Evolutionary conservation across 1,284 basidiomycete genomes (phyloP).

Genomic region (Laetiporus sulphureus): DNA sequence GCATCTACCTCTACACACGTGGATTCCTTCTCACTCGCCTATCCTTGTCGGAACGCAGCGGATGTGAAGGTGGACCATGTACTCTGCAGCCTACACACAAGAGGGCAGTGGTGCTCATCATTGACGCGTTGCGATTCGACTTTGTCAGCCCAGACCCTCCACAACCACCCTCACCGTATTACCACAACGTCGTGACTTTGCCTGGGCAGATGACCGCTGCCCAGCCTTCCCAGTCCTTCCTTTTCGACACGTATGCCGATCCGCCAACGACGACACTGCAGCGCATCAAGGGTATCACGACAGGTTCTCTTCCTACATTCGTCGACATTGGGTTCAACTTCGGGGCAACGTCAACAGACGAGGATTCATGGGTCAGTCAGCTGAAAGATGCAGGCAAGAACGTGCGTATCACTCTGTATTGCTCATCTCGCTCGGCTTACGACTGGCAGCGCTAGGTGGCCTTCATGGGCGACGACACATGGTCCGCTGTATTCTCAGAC

Average conservation of each 20-base stretch:
- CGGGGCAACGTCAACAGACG: constrained; percentile 76
- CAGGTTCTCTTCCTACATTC: constrained; percentile 94
- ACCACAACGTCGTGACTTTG: constrained; percentile 80
- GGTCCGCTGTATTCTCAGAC: constrained; percentile 84
- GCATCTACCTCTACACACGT: constrained; percentile 76
- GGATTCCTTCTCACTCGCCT: constrained; percentile 86
- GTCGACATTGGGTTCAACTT: constrained; percentile 93
- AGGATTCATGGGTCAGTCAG: constrained; percentile 81
- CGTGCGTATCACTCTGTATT: constrained; percentile 33
- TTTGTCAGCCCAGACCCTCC: constrained; percentile 78
- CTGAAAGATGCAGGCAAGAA: constrained; percentile 46
- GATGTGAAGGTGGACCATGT: constrained; percentile 39
- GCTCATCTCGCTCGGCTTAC: constrained; percentile 5
- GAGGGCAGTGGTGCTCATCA: constrained; percentile 80
- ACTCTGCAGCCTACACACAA: constrained; percentile 61
- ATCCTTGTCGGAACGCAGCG: constrained; percentile 58
- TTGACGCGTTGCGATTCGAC: constrained; percentile 94
- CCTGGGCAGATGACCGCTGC: constrained; percentile 63
- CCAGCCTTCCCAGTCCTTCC: constrained; percentile 67
- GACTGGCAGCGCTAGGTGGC: constrained; percentile 39
- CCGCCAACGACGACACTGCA: constrained; percentile 96
- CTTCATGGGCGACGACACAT: constrained; percentile 97
- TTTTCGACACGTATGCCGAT: constrained; percentile 89
- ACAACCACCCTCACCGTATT: constrained; percentile 54
- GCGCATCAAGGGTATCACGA: constrained; percentile 92